A percentile compares a stretch with the other conserved stretches of the same genome.
Evolutionary conservation across 2,329 filamentous ascomycete species (phyloP).

Genomic region (Aspergillus ruber): DNA sequence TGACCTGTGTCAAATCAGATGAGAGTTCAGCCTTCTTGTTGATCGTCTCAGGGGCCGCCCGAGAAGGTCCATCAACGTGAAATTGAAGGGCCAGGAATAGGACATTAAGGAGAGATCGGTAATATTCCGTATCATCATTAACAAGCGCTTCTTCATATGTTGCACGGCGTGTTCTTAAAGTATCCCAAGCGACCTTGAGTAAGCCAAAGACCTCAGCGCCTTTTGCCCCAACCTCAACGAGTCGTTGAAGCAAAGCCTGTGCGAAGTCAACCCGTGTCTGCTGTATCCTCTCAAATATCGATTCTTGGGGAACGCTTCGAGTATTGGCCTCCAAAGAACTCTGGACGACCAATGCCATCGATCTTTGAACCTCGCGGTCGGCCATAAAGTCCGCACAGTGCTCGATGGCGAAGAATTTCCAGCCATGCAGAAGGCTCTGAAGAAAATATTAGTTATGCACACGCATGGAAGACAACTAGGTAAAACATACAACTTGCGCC

Average conservation of each 20-base stretch:
- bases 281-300: constrained; percentile 73
- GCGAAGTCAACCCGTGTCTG: constrained; percentile 73
- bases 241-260: constrained; percentile 71
- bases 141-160: constrained; percentile 56
- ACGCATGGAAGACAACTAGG: background rate
- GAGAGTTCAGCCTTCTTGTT: constrained; percentile 33
- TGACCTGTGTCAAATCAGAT: constrained; percentile 52
- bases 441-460: constrained; percentile 18
- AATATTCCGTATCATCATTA: constrained; percentile 60
- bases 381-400: constrained; percentile 60
- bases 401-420: constrained; percentile 82
- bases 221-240: constrained; percentile 54
- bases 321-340: constrained; percentile 76
- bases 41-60: constrained; percentile 27
- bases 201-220: constrained; percentile 49
- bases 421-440: constrained; percentile 74
- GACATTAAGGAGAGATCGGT: constrained; percentile 74
- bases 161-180: constrained; percentile 48
- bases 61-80: constrained; percentile 32
- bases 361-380: constrained; percentile 54
- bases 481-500: constrained; percentile 66
- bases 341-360: constrained; percentile 67
- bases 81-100: constrained; percentile 72
- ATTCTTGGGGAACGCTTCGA: constrained; percentile 63
- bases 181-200: constrained; percentile 55